These are phyloP conservation scores for Rubia yunnanensis DNA, from an alignment of 257 asterid species.

Conservation along the genomic window DNA sequence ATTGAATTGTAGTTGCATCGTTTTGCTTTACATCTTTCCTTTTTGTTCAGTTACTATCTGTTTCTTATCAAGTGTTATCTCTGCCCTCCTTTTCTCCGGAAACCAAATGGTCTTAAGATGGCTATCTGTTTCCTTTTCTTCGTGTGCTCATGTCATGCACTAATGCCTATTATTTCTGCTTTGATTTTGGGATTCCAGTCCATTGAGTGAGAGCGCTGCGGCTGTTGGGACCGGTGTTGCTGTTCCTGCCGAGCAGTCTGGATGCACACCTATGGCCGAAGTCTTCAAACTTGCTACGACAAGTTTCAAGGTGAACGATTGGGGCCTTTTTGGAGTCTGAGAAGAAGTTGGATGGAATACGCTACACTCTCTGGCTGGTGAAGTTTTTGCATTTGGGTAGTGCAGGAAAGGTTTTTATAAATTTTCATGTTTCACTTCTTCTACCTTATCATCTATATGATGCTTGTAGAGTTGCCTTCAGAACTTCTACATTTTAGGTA, in stretches of 20 bases:
- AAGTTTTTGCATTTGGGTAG: background rate
- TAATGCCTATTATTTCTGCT: slow-evolving; percentile 1
- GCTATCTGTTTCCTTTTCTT: background rate
- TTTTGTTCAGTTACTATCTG: background rate
- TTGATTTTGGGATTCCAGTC: slow-evolving; percentile 33
- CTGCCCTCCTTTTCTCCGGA: background rate
- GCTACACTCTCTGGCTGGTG: background rate
- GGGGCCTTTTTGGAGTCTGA: slow-evolving; percentile 70
- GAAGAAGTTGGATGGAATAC: background rate
- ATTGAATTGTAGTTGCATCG: background rate
- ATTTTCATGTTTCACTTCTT: background rate
- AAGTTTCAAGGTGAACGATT: slow-evolving; percentile 69
- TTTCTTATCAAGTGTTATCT: background rate
- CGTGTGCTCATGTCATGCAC: background rate
- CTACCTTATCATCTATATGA: too few relatives aligned
- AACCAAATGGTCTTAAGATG: background rate
- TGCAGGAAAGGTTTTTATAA: background rate
- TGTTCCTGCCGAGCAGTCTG: slow-evolving; percentile 60
- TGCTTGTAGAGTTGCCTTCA: background rate
- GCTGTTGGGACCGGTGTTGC: slow-evolving; percentile 69
- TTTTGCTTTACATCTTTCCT: background rate
- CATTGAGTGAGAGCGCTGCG: slow-evolving; percentile 72
- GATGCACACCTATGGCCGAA: slow-evolving; percentile 69
- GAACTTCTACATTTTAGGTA: background rate
- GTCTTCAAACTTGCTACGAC: slow-evolving; percentile 60